Conservation (phyloP, 371 early-diverging fungal genomes). For the Umbelopsis sp. region DNA sequence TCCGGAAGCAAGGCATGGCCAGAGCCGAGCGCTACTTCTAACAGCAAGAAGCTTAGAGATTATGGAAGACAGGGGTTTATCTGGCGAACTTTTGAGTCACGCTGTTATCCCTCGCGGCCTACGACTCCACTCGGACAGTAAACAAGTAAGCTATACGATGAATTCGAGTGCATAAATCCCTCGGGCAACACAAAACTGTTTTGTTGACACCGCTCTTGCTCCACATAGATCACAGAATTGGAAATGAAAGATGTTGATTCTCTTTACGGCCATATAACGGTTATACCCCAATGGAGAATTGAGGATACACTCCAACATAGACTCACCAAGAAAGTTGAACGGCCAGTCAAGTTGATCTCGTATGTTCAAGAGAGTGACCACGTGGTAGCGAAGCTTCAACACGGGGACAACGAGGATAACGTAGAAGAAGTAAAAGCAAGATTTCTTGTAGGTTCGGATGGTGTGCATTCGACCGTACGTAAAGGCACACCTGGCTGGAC, state of each 20-base stretch:
- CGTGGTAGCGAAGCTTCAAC: conserved; percentile 24
- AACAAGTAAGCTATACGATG: conserved; percentile 23
- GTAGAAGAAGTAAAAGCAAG: conserved; percentile 21
- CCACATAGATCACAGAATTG: conserved; percentile 21
- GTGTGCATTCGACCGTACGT: conserved; percentile 43
- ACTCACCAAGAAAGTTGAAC: conserved; percentile 15
- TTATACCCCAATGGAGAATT: conserved; percentile 33
- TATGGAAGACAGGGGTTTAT: conserved; percentile 33
- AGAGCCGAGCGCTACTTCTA: conserved; percentile 46
- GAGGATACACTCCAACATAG: conserved; percentile 26
- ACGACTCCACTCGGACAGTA: conserved; percentile 25
- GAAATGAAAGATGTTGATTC: conserved; percentile 31
- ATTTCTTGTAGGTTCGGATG: conserved; percentile 49
- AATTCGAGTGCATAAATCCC: no score
- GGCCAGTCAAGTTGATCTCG: conserved; percentile 20
- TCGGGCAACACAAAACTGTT: not conserved
- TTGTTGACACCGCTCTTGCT: not conserved
- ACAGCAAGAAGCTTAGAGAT: conserved; percentile 47
- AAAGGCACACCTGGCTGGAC: conserved; percentile 36
- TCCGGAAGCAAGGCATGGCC: conserved; percentile 37
- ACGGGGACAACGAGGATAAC: conserved; percentile 9
- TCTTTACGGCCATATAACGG: conserved; percentile 33
- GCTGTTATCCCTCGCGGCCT: conserved; percentile 28
- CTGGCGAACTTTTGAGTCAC: conserved; percentile 30
- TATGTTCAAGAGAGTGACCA: conserved; percentile 36